phyloP scores from a whole-genome alignment of 495 filamentous ascomycete species.

The Aspergillus sclerotioniger region DNA sequence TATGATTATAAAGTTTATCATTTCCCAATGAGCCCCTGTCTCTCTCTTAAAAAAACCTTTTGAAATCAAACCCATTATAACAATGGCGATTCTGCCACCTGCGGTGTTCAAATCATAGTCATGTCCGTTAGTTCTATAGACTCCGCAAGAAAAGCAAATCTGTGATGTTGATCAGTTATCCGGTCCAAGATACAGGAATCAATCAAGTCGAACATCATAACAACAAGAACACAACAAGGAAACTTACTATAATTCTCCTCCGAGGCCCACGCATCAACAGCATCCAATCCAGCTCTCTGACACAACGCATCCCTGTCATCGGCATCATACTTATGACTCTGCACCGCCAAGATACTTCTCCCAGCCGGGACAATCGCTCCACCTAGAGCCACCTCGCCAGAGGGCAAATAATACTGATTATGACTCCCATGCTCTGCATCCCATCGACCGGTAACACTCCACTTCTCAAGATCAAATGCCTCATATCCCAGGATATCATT shows the following conservation, averaged over 20 bases:
- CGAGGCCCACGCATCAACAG: conserved; percentile 2
- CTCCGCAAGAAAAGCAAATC: no score
- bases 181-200: no score
- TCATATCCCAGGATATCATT: conserved; percentile 5
- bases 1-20: no score
- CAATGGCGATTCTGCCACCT: no score
- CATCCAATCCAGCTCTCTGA: conserved; percentile 1
- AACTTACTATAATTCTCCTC: conserved; percentile 8
- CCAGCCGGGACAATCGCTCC: background rate
- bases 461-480: conserved; percentile 5
- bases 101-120: no score
- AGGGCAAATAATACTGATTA: background rate
- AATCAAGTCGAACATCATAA: background rate
- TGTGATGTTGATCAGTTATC: no score
- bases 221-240: background rate
- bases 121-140: no score
- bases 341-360: background rate
- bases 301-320: conserved; percentile 2
- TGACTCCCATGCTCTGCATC: conserved; percentile 4
- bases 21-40: no score
- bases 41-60: no score
- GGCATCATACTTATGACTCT: conserved; percentile 9
- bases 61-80: no score
- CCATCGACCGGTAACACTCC: conserved; percentile 6
- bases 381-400: background rate